These are phyloP conservation scores for Pichia sp. DNA, from an alignment of 1,139 yeast genomes.

Conservation along the genomic window DNA sequence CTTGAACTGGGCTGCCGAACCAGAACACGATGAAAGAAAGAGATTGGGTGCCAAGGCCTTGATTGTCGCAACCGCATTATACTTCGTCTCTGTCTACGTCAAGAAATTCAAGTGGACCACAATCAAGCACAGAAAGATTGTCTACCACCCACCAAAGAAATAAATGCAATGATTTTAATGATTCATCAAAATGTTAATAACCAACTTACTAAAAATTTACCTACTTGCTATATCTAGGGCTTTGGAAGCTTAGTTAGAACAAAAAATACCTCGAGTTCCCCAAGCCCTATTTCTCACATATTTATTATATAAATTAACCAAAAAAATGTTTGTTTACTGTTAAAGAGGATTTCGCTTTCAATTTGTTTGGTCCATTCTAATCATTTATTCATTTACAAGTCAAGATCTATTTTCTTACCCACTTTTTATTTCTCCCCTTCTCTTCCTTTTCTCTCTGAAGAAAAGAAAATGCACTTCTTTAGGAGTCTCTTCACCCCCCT, in stretches of 20 bases:
- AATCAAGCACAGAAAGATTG: conserved; percentile 90
- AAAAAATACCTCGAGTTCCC: background rate
- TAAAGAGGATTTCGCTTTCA: conserved; percentile 1
- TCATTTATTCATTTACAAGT: background rate
- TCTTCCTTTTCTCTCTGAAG: background rate
- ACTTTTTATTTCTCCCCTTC: background rate
- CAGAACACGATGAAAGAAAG: conserved; percentile 98
- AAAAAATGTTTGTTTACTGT: background rate
- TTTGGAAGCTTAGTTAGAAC: background rate
- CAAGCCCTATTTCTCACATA: background rate
- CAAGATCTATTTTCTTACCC: background rate
- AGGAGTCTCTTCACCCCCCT: background rate
- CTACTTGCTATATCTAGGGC: background rate
- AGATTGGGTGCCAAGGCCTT: conserved; percentile 93
- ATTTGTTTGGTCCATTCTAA: background rate
- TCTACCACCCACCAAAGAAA: conserved; percentile 86
- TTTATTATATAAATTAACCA: background rate
- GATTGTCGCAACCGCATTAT: conserved; percentile 71
- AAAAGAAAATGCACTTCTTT: background rate
- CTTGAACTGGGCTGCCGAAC: conserved; percentile 98
- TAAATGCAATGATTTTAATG: conserved; percentile 26
- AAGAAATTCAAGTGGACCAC: conserved; percentile 99
- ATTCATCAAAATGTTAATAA: background rate
- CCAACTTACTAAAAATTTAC: background rate
- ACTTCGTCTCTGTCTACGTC: conserved; percentile 82